Evolutionary conservation across 495 filamentous ascomycete genomes (phyloP), one percentile per base, ranked within the genome.

Genomic region (Clavariopsis aquatica): DNA sequence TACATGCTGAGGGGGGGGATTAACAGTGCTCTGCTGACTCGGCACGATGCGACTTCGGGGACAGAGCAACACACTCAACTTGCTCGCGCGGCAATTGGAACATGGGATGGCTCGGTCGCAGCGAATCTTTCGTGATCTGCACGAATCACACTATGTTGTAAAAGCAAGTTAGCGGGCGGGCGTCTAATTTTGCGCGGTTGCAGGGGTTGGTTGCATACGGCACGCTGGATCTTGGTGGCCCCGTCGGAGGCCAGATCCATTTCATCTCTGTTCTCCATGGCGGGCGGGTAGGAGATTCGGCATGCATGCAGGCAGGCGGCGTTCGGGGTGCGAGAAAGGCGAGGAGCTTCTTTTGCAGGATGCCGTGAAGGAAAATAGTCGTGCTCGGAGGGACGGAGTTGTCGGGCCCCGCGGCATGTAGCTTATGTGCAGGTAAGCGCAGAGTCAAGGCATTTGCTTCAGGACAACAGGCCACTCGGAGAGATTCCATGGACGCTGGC

Each of bases 101-200:
- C 80, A 81, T 57, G 77, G 80, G 0, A 69, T 71, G 29, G 73
- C 74, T 66, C 78, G 79, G 66, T 81, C 79, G 54, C 80, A 80
- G 64, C 77, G 74, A 46, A 77, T 77, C 73, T 70, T 70, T 20
- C 68, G 41, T 7, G 59, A 52, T 36, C 68, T 43, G 47, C 68
- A 70, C 15, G 69, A 51, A 49, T 70, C 68, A 28, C 68, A 70
- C 68, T 70, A 46, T 47, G 28, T 1, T 8, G 13, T 55, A 12
- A 19, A 56, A 31, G 27, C 41, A 28, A 62, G 31, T 23, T n/a
- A 1, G 24, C 10, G 23, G 23, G 3, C n/a, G n/a, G n/a, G n/a
- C n/a, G n/a, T n/a, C n/a, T n/a, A 12, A 31, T 15, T 24, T 24
- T 15, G 10, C 4, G 3, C 9, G 19, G 17, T 26, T 17, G n/a